Conservation (phyloP, 129 eudicot genomes). For the Chrysanthemum seticuspe region DNA sequence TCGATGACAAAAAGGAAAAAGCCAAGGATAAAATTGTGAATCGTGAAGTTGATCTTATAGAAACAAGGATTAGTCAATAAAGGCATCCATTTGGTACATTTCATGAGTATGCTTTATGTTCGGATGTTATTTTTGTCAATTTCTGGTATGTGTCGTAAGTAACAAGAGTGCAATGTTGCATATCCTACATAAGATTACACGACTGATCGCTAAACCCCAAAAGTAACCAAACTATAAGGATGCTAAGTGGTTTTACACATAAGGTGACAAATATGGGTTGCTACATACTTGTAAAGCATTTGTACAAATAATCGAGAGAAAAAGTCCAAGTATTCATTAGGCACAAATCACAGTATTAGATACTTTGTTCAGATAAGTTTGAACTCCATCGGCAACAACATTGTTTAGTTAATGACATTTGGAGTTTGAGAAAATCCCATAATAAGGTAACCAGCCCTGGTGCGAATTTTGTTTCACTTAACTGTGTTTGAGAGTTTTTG, state of each 20-base stretch:
- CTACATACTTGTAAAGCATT: too few species aligned
- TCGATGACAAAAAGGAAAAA: constrained; percentile 37
- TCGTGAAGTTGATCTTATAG: constrained; percentile 22
- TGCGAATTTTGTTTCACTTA: too few species aligned
- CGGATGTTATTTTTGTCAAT: neutral
- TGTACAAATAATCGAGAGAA: too few species aligned
- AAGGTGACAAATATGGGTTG: too few species aligned
- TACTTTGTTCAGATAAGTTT: neutral
- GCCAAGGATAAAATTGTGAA: constrained; percentile 3
- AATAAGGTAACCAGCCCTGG: too few species aligned
- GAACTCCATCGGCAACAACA: too few species aligned
- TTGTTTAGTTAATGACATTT: too few species aligned
- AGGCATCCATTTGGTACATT: neutral
- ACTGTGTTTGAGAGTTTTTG: too few species aligned
- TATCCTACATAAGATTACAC: neutral
- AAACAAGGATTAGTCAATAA: constrained; percentile 1
- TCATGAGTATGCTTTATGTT: neutral
- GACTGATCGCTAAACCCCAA: neutral
- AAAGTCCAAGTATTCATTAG: too few species aligned
- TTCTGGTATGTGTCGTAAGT: neutral
- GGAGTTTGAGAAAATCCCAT: too few species aligned
- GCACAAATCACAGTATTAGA: neutral
- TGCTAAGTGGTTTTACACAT: neutral
- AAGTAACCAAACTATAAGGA: neutral
- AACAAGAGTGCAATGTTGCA: neutral